phyloP scores from a whole-genome alignment of 306 rosid species.

The Cicer chorassanicum region DNA sequence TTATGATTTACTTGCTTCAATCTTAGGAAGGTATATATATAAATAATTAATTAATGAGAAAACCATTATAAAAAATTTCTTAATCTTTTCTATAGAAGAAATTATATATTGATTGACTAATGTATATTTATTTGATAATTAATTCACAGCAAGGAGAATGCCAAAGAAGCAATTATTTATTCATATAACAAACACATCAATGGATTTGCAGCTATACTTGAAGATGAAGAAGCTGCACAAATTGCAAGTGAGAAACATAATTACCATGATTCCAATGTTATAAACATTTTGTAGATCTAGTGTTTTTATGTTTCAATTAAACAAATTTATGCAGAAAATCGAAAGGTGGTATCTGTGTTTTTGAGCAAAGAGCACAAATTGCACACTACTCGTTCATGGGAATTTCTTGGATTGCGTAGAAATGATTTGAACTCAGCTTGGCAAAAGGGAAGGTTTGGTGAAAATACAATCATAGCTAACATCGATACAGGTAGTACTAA shows the following conservation, averaged over 20 bases:
- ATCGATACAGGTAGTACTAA: constrained; percentile 48
- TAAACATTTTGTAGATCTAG: neutral
- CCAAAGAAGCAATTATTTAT: constrained; percentile 56
- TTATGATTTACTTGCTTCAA: constrained; percentile 42
- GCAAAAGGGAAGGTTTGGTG: constrained; percentile 51
- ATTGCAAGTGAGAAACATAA: constrained; percentile 58
- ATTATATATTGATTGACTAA: neutral
- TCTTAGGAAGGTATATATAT: constrained; percentile 49
- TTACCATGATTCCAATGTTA: neutral
- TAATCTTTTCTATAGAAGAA: neutral
- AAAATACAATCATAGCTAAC: constrained; percentile 49
- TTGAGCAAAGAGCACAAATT: constrained; percentile 56
- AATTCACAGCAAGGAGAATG: constrained; percentile 49
- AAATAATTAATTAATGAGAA: neutral
- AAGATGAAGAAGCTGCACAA: constrained; percentile 48
- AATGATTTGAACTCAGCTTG: constrained; percentile 49
- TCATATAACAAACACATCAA: constrained; percentile 54
- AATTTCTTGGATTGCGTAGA: constrained; percentile 57
- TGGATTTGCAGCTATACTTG: constrained; percentile 51
- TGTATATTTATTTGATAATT: neutral
- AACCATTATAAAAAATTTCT: neutral
- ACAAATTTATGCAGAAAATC: constrained; percentile 38
- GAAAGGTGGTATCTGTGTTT: constrained; percentile 67
- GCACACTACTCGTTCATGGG: constrained; percentile 80
- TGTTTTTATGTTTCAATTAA: neutral